phyloP scores from a whole-genome alignment of 495 filamentous ascomycete genomes.

The Hypoxylon lienhwacheense region DNA sequence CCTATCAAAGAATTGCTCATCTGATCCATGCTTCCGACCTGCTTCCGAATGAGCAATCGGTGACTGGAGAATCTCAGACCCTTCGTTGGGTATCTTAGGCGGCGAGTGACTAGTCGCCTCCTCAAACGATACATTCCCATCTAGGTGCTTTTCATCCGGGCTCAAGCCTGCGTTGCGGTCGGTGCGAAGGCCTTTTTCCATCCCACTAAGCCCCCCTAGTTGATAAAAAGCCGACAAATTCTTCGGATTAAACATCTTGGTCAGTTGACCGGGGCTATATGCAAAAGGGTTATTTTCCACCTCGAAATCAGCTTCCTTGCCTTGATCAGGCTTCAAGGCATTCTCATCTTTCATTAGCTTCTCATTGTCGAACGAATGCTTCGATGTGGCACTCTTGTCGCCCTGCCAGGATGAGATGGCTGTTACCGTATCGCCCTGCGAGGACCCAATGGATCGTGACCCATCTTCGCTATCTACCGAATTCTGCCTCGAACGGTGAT shows the following conservation, averaged over 20 bases:
- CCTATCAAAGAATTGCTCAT: constrained; percentile 59
- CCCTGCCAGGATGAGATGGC: constrained; percentile 42
- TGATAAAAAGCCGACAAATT: constrained; percentile 69
- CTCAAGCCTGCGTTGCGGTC: constrained; percentile 66
- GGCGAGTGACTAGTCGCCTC: constrained; percentile 51
- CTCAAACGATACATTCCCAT: constrained; percentile 61
- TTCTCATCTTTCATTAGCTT: constrained; percentile 53
- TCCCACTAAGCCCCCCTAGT: constrained; percentile 65
- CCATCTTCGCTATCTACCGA: constrained; percentile 58
- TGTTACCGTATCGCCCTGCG: constrained; percentile 47
- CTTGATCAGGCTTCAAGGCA: constrained; percentile 68
- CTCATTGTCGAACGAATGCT: constrained; percentile 44
- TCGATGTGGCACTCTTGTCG: constrained; percentile 42
- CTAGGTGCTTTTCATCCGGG: constrained; percentile 62
- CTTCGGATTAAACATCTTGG: constrained; percentile 77
- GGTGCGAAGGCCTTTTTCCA: constrained; percentile 69
- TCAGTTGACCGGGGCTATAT: constrained; percentile 69
- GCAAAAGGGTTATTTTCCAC: constrained; percentile 71
- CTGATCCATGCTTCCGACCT: constrained; percentile 24
- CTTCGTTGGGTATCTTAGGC: constrained; percentile 40
- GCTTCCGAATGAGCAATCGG: constrained; percentile 33
- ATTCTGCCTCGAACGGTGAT: constrained; percentile 53
- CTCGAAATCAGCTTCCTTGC: constrained; percentile 64
- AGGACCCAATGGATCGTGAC: constrained; percentile 48
- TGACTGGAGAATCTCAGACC: constrained; percentile 37